A percentile compares a stretch with the other conserved stretches of the same genome.
Conservation (phyloP, 169 alveolate species). For the Plasmodium coatneyi region DNA sequence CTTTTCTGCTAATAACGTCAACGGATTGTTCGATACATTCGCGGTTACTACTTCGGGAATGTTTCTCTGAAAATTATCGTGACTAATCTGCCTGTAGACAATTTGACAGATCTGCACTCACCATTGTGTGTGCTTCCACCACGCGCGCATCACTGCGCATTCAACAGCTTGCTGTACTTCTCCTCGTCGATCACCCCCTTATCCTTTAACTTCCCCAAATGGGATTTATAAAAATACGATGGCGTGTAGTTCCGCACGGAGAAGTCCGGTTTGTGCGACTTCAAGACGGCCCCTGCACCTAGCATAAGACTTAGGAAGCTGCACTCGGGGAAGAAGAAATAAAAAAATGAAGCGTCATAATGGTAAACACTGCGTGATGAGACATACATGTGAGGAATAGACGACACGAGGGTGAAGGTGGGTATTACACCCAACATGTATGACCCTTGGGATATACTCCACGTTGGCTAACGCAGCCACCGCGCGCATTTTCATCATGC, state of each 20-base stretch:
- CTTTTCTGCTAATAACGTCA: not conserved
- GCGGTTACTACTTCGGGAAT: not conserved
- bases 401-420: not conserved
- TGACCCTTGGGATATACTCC: not conserved
- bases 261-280: constrained; percentile 66
- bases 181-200: constrained; percentile 48
- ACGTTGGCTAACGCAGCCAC: not conserved
- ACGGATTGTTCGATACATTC: not conserved
- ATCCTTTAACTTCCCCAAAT: constrained; percentile 33
- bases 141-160: not conserved
- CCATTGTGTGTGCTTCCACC: not conserved
- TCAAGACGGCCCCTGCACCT: constrained; percentile 15
- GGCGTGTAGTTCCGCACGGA: constrained; percentile 22
- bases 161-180: constrained; percentile 30
- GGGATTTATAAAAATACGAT: constrained; percentile 58
- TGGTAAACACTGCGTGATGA: not conserved
- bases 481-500: not conserved
- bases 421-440: not conserved
- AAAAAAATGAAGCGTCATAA: not conserved
- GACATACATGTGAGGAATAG: not conserved
- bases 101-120: not conserved
- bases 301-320: constrained; percentile 55
- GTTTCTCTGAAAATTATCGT: not conserved
- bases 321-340: not conserved
- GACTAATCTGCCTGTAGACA: not conserved